Evolutionary conservation across 768 basidiomycete genomes (phyloP), one percentile per base, ranked within the genome.

Genomic region (Lactifluus subvellereus): DNA sequence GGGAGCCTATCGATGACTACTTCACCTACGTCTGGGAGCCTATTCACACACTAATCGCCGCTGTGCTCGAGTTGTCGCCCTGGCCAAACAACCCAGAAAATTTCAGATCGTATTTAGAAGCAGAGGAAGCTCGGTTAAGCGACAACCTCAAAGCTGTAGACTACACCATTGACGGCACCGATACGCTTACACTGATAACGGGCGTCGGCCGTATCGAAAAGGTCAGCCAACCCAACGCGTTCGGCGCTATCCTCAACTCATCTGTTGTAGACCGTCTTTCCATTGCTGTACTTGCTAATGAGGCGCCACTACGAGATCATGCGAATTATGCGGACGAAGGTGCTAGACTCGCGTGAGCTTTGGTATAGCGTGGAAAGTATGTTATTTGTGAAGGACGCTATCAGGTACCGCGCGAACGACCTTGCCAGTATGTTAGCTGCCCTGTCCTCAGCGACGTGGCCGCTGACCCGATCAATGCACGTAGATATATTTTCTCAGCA

Each of bases 181-280:
- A 74, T 42, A 71, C 72, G 0, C 54, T 75, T 2, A 38, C 61
- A 4, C 66, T 74, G 2, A 66, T 75, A 3, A 58, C 67, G 4
- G 74, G 72, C 38, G 50, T 64, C 5, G 70, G 69, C 1, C 64
- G 71, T 11, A 66, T 73, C 8, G 74, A 75, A 57, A 70, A 69
- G 68, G 74, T 72, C 47, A 42, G 61, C 32, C 13, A 3, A 7
- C 11, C 6, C 1, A 22, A 22, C 33, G 6, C 32, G 2, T 35
- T 37, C n/a, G 13, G 6, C 13, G 35, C 33, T 0, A 2, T 4
- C 27, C 30, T 33, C 6, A 1, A 43, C 33, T 68, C 6, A n/a
- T 27, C 6, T 20, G 7, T 10, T 35, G 14, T 22, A 67, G 66
- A 45, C 40, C 6, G 48, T 61, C 22, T 59, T 69, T 49, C 67